phyloP scores from a whole-genome alignment of 192 early-diverging fungal genomes.

The Radiomyces spectabilis region DNA sequence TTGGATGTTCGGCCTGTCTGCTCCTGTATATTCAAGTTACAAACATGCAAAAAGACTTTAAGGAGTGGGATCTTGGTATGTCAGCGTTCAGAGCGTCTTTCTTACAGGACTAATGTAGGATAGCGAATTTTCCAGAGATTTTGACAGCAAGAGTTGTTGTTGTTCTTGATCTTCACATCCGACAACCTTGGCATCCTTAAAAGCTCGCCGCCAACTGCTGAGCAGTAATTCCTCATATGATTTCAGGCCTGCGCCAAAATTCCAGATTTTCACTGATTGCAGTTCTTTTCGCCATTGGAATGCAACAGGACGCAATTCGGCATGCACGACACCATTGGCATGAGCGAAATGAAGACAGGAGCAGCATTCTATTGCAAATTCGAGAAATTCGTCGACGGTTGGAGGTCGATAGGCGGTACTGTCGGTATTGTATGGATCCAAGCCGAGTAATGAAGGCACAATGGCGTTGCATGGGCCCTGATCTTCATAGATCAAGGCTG shows the following conservation, averaged over 20 bases:
- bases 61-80: too few species aligned
- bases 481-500: conserved; percentile 5
- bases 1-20: conserved; percentile 19
- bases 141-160: background rate
- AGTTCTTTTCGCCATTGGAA: background rate
- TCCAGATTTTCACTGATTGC: conserved; percentile 6
- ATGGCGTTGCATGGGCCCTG: background rate
- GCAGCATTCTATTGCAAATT: conserved; percentile 7
- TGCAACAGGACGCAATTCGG: conserved; percentile 2
- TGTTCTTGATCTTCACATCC: background rate
- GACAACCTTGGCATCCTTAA: too few species aligned
- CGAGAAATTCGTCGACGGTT: background rate
- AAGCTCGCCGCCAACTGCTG: conserved; percentile 3
- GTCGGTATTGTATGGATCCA: background rate
- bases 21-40: conserved; percentile 6
- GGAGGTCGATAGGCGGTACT: background rate
- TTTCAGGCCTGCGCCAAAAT: conserved; percentile 6
- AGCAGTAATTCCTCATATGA: conserved; percentile 13
- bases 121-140: conserved; percentile 1
- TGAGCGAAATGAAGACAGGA: conserved; percentile 9
- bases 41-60: background rate
- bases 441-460: background rate
- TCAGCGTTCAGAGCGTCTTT: too few species aligned
- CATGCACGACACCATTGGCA: conserved; percentile 12
- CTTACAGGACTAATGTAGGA: conserved; percentile 11